Percentiles rank a stretch among this genome's conserved stretches.
Conservation (phyloP, 495 filamentous ascomycete species). For the Sphaerosporella brunnea region DNA sequence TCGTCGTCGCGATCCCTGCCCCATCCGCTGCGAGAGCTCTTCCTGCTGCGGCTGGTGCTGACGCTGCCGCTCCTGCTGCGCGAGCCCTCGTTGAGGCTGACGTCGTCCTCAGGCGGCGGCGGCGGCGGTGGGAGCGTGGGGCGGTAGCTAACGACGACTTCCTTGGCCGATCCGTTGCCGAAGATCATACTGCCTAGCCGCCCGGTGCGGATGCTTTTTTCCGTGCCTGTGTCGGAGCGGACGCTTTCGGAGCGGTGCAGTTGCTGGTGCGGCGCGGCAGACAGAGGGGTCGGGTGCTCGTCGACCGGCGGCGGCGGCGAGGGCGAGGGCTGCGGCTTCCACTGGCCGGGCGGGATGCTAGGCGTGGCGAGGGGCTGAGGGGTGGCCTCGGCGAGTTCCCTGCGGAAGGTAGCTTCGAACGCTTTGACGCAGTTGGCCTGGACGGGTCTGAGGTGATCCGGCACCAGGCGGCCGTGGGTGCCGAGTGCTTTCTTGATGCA, state of each 20-base stretch:
- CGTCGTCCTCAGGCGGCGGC: conserved; percentile 12
- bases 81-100: conserved; percentile 7
- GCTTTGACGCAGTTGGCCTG: conserved; percentile 21
- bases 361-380: background rate
- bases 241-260: background rate
- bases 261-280: background rate
- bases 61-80: conserved; percentile 16
- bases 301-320: background rate
- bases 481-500: conserved; percentile 67
- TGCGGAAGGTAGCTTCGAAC: conserved; percentile 27
- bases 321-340: conserved; percentile 2
- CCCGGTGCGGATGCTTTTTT: background rate
- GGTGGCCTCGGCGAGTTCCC: conserved; percentile 19
- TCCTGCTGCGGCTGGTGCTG: conserved; percentile 9
- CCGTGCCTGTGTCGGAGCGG: background rate
- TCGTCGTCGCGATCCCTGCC: conserved; percentile 7
- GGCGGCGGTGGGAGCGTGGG: conserved; percentile 17
- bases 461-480: conserved; percentile 28
- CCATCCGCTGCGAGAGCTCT: conserved; percentile 5
- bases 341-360: conserved; percentile 1
- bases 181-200: conserved; percentile 25
- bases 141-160: conserved; percentile 18
- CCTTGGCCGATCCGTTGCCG: conserved; percentile 14
- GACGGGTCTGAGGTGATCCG: conserved; percentile 10
- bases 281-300: background rate